Evolutionary conservation across 2,329 filamentous ascomycete genomes (phyloP).

Genomic region (Alternaria sp.): DNA sequence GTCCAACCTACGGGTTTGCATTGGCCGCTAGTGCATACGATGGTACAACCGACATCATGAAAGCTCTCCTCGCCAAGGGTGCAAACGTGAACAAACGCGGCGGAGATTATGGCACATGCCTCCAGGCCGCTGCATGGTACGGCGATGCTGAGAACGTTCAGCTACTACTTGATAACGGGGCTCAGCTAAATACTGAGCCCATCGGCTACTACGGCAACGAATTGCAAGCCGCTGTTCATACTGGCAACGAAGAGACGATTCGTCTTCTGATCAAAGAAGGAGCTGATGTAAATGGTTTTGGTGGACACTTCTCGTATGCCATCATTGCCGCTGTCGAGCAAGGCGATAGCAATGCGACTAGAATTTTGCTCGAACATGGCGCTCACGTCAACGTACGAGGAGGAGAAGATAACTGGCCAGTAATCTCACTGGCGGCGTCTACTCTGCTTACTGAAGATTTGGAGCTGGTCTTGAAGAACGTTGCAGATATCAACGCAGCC

Average conservation of each 20-base stretch:
- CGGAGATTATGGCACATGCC: constrained; percentile 31
- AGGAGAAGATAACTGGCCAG: constrained; percentile 28
- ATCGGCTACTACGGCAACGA: constrained; percentile 30
- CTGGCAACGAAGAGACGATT: constrained; percentile 25
- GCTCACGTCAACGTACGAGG: constrained; percentile 34
- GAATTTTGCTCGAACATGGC: constrained; percentile 27
- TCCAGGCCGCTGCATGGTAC: constrained; percentile 27
- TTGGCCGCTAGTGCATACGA: constrained; percentile 32
- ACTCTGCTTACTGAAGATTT: constrained; percentile 26
- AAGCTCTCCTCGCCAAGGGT: constrained; percentile 25
- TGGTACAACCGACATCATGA: constrained; percentile 29
- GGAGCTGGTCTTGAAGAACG: constrained; percentile 25
- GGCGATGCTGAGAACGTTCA: constrained; percentile 31
- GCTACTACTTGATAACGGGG: constrained; percentile 32
- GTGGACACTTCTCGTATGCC: constrained; percentile 26
- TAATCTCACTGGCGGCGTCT: constrained; percentile 24
- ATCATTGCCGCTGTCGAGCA: constrained; percentile 29
- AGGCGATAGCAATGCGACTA: constrained; percentile 18
- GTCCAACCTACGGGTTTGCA: constrained; percentile 30
- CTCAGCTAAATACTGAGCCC: constrained; percentile 28
- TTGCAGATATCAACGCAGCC: constrained; percentile 29
- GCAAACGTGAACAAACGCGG: constrained; percentile 34
- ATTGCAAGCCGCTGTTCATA: constrained; percentile 31
- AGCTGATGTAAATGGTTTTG: constrained; percentile 30
- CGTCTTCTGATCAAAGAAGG: constrained; percentile 26